phyloP scores from a whole-genome alignment of 257 asterid genomes.

The Capsicum rhomboideum region DNA sequence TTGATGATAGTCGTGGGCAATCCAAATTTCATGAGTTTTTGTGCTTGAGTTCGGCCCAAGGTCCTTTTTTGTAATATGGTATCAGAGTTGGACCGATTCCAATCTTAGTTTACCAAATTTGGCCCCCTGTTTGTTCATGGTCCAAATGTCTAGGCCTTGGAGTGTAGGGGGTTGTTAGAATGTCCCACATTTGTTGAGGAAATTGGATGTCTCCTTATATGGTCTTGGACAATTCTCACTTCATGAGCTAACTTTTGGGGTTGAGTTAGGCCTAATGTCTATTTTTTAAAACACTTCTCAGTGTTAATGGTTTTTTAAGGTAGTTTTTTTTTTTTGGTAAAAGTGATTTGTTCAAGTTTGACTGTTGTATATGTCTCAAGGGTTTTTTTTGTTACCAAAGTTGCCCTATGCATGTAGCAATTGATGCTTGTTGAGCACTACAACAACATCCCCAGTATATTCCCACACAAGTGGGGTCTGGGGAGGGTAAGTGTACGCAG shows the following conservation, averaged over 20 bases:
- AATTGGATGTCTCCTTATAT: not conserved
- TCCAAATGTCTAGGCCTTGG: not conserved
- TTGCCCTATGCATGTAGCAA: not conserved
- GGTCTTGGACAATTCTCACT: not conserved
- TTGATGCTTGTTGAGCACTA: not conserved
- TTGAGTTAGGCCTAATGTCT: not conserved
- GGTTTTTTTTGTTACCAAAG: not conserved
- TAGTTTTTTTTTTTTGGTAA: not conserved
- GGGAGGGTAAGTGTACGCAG: too few relatives aligned
- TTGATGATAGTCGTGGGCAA: not conserved
- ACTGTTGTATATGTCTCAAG: not conserved
- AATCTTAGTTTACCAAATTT: not conserved
- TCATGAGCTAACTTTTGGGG: not conserved
- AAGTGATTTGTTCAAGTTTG: not conserved
- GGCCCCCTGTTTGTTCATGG: not conserved
- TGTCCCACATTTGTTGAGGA: not conserved
- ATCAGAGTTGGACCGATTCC: not conserved
- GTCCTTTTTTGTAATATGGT: not conserved
- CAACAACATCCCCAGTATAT: too few relatives aligned
- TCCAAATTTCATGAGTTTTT: not conserved
- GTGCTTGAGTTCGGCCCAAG: not conserved
- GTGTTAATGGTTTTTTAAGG: not conserved
- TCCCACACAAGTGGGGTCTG: too few relatives aligned
- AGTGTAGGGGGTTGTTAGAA: not conserved
- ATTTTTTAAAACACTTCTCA: not conserved